phyloP scores from a whole-genome alignment of 1,139 yeast genomes.

The Protomyces inouyei region DNA sequence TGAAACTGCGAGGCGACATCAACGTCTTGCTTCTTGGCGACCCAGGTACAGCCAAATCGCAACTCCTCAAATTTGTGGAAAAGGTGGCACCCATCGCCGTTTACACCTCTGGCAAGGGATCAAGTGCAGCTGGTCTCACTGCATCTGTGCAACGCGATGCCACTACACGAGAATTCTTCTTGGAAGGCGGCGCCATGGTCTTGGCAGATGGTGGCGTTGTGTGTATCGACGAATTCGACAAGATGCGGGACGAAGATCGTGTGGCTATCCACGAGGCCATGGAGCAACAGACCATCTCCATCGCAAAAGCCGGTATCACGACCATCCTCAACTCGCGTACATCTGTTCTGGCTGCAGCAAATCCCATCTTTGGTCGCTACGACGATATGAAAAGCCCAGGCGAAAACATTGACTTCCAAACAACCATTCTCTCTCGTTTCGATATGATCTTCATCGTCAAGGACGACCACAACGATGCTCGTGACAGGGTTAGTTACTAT shows the following conservation, averaged over 20 bases:
- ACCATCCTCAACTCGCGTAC: slow-evolving; percentile 94
- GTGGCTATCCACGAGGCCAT: slow-evolving; percentile 99
- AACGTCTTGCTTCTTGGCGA: slow-evolving; percentile 91
- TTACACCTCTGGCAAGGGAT: slow-evolving; percentile 97
- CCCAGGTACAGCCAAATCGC: slow-evolving; percentile 99
- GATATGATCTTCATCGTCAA: slow-evolving; percentile 98
- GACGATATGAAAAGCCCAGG: slow-evolving; percentile 96
- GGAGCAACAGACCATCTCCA: slow-evolving; percentile 99
- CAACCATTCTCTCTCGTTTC: slow-evolving; percentile 91
- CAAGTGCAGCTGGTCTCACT: slow-evolving; percentile 98
- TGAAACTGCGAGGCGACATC: slow-evolving; percentile 95
- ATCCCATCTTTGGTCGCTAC: slow-evolving; percentile 93
- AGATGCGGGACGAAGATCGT: slow-evolving; percentile 98
- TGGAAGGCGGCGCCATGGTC: slow-evolving; percentile 99
- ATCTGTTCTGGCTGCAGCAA: slow-evolving; percentile 94
- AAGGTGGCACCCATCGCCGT: slow-evolving; percentile 92
- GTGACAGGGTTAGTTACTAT: slow-evolving; percentile 48
- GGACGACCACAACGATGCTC: slow-evolving; percentile 81
- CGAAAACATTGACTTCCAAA: slow-evolving; percentile 95
- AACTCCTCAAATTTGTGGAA: slow-evolving; percentile 86
- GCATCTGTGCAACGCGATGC: slow-evolving; percentile 95
- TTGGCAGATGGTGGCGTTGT: slow-evolving; percentile 99
- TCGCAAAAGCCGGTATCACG: slow-evolving; percentile 98
- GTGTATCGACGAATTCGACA: slow-evolving; percentile 97
- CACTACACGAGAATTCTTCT: slow-evolving; percentile 78